Evolutionary conservation across 176 grass and related monocot species (phyloP).

Genomic region (Pontederia paniculata): DNA sequence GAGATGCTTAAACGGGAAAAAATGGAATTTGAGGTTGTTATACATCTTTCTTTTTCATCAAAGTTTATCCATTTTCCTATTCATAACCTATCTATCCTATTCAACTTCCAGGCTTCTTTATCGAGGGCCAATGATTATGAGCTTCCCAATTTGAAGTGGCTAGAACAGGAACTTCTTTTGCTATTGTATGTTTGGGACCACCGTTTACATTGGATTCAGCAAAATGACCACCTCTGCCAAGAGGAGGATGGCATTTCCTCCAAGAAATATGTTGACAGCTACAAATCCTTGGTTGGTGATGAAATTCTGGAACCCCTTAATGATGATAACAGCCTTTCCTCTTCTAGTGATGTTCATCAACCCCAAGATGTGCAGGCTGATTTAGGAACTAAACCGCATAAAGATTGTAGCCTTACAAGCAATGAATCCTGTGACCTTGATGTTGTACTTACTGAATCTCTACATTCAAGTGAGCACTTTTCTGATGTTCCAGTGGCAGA

Average conservation of each 20-base stretch:
- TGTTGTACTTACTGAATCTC: constrained; percentile 8
- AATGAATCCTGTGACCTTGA: constrained; percentile 12
- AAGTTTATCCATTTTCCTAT: neutral
- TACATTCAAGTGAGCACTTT: neutral
- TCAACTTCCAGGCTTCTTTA: constrained; percentile 42
- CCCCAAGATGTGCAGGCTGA: constrained; percentile 7
- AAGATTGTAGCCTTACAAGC: constrained; percentile 3
- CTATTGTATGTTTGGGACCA: constrained; percentile 75
- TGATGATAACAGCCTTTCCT: constrained; percentile 20
- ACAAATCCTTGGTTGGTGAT: constrained; percentile 5
- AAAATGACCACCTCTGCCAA: constrained; percentile 28
- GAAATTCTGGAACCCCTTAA: constrained; percentile 4
- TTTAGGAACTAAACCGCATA: neutral
- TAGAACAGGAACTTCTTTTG: constrained; percentile 76
- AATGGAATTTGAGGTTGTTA: constrained; percentile 51
- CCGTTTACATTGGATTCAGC: constrained; percentile 62
- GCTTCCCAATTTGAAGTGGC: constrained; percentile 65
- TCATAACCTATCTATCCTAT: neutral
- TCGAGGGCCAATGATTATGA: constrained; percentile 35
- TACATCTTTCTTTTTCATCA: neutral
- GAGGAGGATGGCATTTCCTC: constrained; percentile 17
- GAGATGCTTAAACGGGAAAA: constrained; percentile 59
- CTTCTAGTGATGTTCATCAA: neutral
- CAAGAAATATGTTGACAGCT: constrained; percentile 13
- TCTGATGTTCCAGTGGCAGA: constrained; percentile 2